phyloP scores from a whole-genome alignment of 2,329 filamentous ascomycete species.

The Coniochaeta hoffmannii region DNA sequence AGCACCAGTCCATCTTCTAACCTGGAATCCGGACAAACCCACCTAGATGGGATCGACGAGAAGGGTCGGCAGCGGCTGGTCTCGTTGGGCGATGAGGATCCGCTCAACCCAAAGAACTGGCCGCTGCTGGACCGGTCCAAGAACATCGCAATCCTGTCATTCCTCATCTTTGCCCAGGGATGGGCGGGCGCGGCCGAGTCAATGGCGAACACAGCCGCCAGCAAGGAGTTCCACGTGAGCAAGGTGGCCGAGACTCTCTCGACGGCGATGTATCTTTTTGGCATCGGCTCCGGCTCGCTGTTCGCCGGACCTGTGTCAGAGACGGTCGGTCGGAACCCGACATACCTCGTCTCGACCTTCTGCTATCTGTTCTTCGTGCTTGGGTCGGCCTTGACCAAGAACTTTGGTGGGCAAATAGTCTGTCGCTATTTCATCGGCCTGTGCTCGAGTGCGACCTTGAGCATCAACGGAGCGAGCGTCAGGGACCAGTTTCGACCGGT shows the following conservation, averaged over 20 bases:
- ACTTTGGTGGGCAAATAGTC: conserved; percentile 35
- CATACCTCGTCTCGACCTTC: conserved; percentile 37
- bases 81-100: conserved; percentile 27
- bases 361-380: conserved; percentile 41
- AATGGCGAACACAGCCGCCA: conserved; percentile 32
- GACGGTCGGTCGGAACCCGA: conserved; percentile 37
- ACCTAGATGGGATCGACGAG: conserved; percentile 1
- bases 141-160: conserved; percentile 25
- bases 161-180: conserved; percentile 38
- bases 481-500: conserved; percentile 38
- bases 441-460: conserved; percentile 25
- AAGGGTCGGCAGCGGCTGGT: conserved; percentile 13
- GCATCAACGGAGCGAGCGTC: conserved; percentile 35
- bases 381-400: conserved; percentile 36
- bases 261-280: conserved; percentile 38
- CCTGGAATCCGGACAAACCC: conserved; percentile 2
- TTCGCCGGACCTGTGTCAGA: conserved; percentile 41
- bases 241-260: conserved; percentile 34
- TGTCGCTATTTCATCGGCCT: conserved; percentile 43
- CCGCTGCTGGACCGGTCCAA: conserved; percentile 18
- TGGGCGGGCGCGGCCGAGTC: conserved; percentile 40
- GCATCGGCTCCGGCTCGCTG: conserved; percentile 39
- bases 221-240: conserved; percentile 31
- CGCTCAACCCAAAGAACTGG: conserved; percentile 38
- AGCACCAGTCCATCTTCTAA: conserved; percentile 3